Evolutionary conservation across 345 rosid genomes (phyloP), one percentile per base, ranked within the genome.

Genomic region (Pistacia atlantica): DNA sequence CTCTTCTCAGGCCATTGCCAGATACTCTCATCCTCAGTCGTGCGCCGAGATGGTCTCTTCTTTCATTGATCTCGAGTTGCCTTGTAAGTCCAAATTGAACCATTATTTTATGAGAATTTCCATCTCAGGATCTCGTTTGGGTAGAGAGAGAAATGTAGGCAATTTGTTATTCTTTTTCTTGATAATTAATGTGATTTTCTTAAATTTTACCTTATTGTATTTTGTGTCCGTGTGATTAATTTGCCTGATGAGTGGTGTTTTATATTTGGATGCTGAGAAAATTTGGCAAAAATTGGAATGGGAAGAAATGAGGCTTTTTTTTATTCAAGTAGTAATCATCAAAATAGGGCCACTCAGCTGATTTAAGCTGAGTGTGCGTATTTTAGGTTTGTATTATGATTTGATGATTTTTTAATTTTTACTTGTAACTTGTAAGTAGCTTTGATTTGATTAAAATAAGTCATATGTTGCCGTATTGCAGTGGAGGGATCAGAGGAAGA

Each of bases 1-100:
- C 22, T 54, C 97, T 45, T 83, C 93, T 12, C 83, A 91, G 82
- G 85, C 91, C 67, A 91, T 93, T 65, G 79, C 97, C 64, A 93
- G 94, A 57, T 93, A 91, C 90, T 91, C 98, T 9, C 86, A 73
- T 67, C 88, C 98, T 63, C 87, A 90, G 75, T 91, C 97, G 22
- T 84, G 90, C 71, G 84, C 98, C 11, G 97, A 96, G 84, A 92
- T 89, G 98, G 80, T 75, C 84, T 92, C 98, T 5, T 96, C 98
- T 42, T 96, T 96, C 87, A 89, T 96, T 46, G 98, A 96, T 90
- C 97, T 96, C 46, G 97, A 93, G 67, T 56, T 96, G 63, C 94
- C 98, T 20, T 11, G 98, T 92, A 73, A 81, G 90, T 75, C 25
- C 17, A 11, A 8, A 38, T 25, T 61, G n/a, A 17, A 38, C 8